Base-by-base conservation (phyloP, 2,329 filamentous ascomycete species). In the Fusarium secorum region DNA sequence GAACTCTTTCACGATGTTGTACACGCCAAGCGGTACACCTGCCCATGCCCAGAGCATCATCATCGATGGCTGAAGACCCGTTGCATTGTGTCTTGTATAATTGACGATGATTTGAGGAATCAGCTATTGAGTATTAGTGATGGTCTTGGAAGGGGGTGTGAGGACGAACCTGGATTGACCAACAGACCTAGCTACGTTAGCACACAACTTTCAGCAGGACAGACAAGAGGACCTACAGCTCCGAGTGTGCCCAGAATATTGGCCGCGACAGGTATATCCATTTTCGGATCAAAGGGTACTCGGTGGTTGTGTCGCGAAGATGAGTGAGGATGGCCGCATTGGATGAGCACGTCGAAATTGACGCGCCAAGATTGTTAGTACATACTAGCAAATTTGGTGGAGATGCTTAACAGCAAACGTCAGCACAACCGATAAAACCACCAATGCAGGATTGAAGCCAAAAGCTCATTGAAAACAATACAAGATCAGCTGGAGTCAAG, bases 21-120 rank as follows among this genome's bases (percentile, higher is more conserved):
- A 84, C 9, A 83, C 82, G 4, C 90, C 91, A 0, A 93, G 81
- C 1, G 90, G 90, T 0, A 92, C 87, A 1, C 90, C 90, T 3
- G 90, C 90, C 81, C 85, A 87, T 0, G 89, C 88, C 86, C 90
- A 93, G 4, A 92, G 83, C 77, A 93, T 86, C 90, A 93, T 92
- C 90, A 93, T 92, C 0, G 88, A 88, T 0, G 88, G 85, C 53
- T 92, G 90, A 0, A 93, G 82, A 1, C 90, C 90, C 1, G 83
- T 86, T 2, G 90, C 89, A 81, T 91, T 85, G 76, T 92, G 89
- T 2, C 90, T 83, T 8, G 87, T 85, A 73, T 90, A 89, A 74
- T 93, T 93, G 74, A 91, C 86, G 36, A 90, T 78, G 52, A 93
- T 91, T 76, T 93, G 91, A 0, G 91, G 90, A 30, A 93, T 86